These are phyloP conservation scores for Amorphotheca resinae DNA, from an alignment of 495 filamentous ascomycete species.

Conservation along the genomic window DNA sequence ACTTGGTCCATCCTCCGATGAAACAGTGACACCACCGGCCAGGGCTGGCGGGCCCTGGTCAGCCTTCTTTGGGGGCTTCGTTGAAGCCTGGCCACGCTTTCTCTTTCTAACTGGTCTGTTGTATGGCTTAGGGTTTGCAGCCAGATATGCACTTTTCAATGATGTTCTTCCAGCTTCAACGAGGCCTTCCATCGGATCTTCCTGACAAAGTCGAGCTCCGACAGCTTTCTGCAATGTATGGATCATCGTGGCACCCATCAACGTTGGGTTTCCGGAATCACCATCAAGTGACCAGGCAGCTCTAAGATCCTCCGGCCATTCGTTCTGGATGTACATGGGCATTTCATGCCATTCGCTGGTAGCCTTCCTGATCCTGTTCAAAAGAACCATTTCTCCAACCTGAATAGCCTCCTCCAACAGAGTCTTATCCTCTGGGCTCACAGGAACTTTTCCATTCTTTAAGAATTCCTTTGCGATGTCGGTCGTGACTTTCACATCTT, in stretches of 20 bases:
- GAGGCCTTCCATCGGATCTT: constrained; percentile 10
- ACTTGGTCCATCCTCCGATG: constrained; percentile 1
- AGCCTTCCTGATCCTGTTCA: constrained; percentile 47
- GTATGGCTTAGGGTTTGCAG: neutral
- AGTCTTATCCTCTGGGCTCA: constrained; percentile 44
- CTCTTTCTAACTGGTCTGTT: neutral
- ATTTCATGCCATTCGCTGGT: constrained; percentile 64
- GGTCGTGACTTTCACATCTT: constrained; percentile 48
- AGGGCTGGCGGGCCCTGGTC: constrained; percentile 2
- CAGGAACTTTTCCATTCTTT: constrained; percentile 34
- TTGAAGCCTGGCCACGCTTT: neutral
- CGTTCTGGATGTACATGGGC: constrained; percentile 53
- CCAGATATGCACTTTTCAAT: neutral
- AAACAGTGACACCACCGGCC: constrained; percentile 10
- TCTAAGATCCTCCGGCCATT: constrained; percentile 42
- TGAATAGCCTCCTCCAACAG: constrained; percentile 49
- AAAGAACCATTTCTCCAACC: constrained; percentile 45
- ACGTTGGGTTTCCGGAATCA: constrained; percentile 15
- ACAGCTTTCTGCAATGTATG: constrained; percentile 46
- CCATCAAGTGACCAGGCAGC: constrained; percentile 52
- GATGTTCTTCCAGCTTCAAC: neutral
- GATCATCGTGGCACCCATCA: constrained; percentile 36
- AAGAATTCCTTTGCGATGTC: constrained; percentile 55
- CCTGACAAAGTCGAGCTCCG: constrained; percentile 34
- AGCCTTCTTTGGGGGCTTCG: constrained; percentile 1